Conservation (phyloP, 306 rosid genomes). For the Cicer cuneatum region DNA sequence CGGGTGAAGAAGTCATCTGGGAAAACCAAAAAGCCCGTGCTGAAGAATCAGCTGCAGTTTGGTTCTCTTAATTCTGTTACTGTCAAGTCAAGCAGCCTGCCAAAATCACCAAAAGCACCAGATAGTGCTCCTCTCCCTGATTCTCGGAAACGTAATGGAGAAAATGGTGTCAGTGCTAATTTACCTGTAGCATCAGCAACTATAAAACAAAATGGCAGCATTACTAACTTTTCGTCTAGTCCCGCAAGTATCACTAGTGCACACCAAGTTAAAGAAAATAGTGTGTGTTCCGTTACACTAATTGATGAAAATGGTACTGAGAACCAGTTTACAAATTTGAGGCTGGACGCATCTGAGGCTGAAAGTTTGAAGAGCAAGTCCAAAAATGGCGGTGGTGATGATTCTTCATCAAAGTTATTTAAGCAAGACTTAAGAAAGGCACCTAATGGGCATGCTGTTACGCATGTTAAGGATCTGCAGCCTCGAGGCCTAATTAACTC, state of each 20-base stretch:
- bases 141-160: slow-evolving; percentile 51
- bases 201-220: slow-evolving; percentile 61
- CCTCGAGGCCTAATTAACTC: slow-evolving; percentile 86
- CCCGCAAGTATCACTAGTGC: slow-evolving; percentile 46
- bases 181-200: slow-evolving; percentile 43
- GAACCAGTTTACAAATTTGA: slow-evolving; percentile 60
- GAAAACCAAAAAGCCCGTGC: slow-evolving; percentile 52
- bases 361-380: slow-evolving; percentile 47
- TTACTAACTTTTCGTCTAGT: slow-evolving; percentile 20
- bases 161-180: slow-evolving; percentile 36
- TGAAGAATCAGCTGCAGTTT: slow-evolving; percentile 66
- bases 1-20: slow-evolving; percentile 52
- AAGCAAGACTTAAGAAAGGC: slow-evolving; percentile 50
- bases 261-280: slow-evolving; percentile 37
- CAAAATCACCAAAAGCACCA: slow-evolving; percentile 45
- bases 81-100: slow-evolving; percentile 47
- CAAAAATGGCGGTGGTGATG: slow-evolving; percentile 45
- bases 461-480: slow-evolving; percentile 49
- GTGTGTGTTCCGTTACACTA: slow-evolving; percentile 15
- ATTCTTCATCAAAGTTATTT: slow-evolving; percentile 43
- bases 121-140: slow-evolving; percentile 36
- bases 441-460: slow-evolving; percentile 54
- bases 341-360: slow-evolving; percentile 47
- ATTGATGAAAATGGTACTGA: slow-evolving; percentile 46
- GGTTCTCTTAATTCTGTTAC: slow-evolving; percentile 64